These are phyloP conservation scores for Plantago ovata DNA, from an alignment of 257 asterid genomes.

Conservation along the genomic window DNA sequence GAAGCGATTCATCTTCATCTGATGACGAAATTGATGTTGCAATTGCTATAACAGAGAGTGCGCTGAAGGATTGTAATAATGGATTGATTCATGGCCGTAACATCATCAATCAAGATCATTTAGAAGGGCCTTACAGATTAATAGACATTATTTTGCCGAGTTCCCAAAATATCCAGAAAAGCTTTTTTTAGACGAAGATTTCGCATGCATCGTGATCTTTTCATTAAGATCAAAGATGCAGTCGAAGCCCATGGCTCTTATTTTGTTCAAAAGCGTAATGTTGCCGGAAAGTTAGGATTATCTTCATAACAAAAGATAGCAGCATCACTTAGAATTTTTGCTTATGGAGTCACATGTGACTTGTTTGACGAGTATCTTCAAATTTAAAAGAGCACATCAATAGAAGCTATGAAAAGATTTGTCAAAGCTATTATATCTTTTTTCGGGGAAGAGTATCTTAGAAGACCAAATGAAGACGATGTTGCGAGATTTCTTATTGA, in stretches of 20 bases:
- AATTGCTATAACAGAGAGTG: neutral
- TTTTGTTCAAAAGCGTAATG: neutral
- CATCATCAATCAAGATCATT: neutral
- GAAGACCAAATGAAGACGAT: conserved; percentile 8
- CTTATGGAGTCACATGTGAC: conserved; percentile 2
- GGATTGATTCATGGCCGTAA: neutral
- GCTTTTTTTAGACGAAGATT: neutral
- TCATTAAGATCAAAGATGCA: neutral
- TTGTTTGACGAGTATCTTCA: neutral
- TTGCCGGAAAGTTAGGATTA: neutral
- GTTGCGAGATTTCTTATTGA: neutral
- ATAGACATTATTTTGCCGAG: neutral
- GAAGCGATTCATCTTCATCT: neutral
- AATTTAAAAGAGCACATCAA: conserved; percentile 3
- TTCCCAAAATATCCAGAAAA: neutral
- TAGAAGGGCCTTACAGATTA: neutral
- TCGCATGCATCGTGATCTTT: neutral
- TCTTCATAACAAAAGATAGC: neutral
- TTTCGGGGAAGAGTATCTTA: conserved; percentile 9
- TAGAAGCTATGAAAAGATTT: neutral
- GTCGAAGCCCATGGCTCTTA: neutral
- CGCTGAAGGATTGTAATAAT: neutral
- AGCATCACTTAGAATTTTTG: neutral
- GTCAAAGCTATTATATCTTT: neutral
- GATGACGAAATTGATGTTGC: neutral